phyloP scores from a whole-genome alignment of 2,329 filamentous ascomycete species.

The Geosmithia putterillii region DNA sequence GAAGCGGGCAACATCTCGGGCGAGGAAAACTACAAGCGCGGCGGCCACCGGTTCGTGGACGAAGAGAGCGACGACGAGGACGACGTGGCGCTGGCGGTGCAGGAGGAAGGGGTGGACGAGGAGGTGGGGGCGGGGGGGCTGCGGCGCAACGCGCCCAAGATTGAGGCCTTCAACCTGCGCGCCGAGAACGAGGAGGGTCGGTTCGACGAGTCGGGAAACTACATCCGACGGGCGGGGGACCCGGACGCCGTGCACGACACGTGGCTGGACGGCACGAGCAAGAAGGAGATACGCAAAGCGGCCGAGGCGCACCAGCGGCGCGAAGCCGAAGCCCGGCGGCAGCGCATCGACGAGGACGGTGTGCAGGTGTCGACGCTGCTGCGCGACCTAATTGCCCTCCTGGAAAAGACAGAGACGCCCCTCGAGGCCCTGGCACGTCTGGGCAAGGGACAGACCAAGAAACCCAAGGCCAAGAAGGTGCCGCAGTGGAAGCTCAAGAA shows the following conservation, averaged over 20 bases:
- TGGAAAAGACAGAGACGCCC: conserved; percentile 75
- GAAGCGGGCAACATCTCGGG: conserved; percentile 60
- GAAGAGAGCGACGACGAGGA: conserved; percentile 49
- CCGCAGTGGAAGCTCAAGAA: conserved; percentile 63
- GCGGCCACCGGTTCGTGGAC: conserved; percentile 50
- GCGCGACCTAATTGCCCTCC: conserved; percentile 53
- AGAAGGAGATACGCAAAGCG: conserved; percentile 84
- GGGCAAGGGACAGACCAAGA: conserved; percentile 53
- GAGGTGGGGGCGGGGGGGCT: conserved; percentile 84
- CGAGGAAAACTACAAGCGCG: conserved; percentile 61
- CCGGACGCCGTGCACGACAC: conserved; percentile 82
- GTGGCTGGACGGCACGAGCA: conserved; percentile 86
- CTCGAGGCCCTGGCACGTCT: conserved; percentile 79
- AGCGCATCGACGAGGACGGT: conserved; percentile 62
- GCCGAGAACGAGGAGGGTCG: conserved; percentile 82
- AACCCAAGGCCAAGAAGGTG: conserved; percentile 33
- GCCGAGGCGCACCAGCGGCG: conserved; percentile 79
- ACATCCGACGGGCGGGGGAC: conserved; percentile 76
- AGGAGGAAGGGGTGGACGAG: conserved; percentile 70
- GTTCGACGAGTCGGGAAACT: conserved; percentile 88
- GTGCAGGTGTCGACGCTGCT: conserved; percentile 64
- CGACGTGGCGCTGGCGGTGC: conserved; percentile 57
- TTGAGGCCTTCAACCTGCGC: conserved; percentile 93
- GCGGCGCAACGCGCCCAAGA: conserved; percentile 84
- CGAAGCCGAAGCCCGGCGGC: conserved; percentile 61